Base-by-base conservation (phyloP, 257 asterid species). In the Przewalskia tangutica region DNA sequence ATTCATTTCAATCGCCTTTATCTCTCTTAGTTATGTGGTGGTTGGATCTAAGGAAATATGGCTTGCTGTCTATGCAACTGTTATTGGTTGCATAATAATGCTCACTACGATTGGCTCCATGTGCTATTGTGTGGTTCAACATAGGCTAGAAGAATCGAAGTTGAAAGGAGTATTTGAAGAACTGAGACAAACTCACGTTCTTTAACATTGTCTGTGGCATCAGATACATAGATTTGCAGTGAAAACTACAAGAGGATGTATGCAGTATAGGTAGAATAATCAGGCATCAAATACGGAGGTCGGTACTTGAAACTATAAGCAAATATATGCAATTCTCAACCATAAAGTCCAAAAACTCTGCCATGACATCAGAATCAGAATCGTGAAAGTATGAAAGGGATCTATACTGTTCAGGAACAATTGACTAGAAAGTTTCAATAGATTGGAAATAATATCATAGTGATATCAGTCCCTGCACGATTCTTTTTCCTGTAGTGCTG, bases 31-130 rank as follows among this genome's bases (percentile, higher is more conserved):
- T 0, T 95, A 95, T 14, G 89, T 95, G 17, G 99, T 95, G 6
- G 97, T 94, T 32, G 99, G 99, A 32, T 17, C 83, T 7, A 90
- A 88, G 17, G 95, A 95, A 81, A 85, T 77, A 85, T 92, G 98
- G 99, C 97, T 95, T 58, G 98, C 98, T 7, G 42, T 93, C 40
- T 94, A 73, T 77, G 91, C 97, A 4, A 95, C 97, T 12, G 91
- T 92, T 8, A 88, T 91, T n/a, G 99, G 99, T 4, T 79, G 93
- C 14, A 85, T 92, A 1, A 93, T 95, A 64, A 95, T 95, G 98
- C 87, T 85, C 82, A 86, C 99, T 0, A 95, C 99, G 1, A 93
- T 95, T 10, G 98, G 97, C 32, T 90, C 97, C 14, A 95, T 95
- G 99, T 91, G 93, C 85, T 95, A 76, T 36, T 95, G 98, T 55